A percentile compares a stretch with the other conserved stretches of the same genome.
Conservation (phyloP, 495 filamentous ascomycete species). For the Cercophora sp. region DNA sequence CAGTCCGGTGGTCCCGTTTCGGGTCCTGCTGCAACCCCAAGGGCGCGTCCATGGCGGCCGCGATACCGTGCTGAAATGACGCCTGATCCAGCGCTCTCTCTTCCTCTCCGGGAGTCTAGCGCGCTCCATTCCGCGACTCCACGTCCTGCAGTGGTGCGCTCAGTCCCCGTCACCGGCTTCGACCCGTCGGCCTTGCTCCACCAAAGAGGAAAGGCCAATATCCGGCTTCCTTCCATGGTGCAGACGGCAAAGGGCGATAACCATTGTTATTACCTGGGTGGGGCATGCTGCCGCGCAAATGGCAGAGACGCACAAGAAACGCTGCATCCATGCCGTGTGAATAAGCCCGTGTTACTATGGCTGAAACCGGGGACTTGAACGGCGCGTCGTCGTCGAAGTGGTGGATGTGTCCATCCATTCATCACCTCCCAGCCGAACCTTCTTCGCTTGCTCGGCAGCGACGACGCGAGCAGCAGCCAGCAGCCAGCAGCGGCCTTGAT, state of each 20-base stretch:
- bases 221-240: not conserved
- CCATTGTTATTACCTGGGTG: not conserved
- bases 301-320: not conserved
- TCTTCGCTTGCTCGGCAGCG: constrained; percentile 1
- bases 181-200: not conserved
- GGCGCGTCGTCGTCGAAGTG: not conserved
- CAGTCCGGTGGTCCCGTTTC: no score
- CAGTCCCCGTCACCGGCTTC: constrained; percentile 2
- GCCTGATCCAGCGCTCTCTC: no score
- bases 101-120: no score
- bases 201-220: constrained; percentile 12
- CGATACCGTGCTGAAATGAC: not conserved
- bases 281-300: constrained; percentile 4
- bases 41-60: not conserved
- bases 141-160: no score
- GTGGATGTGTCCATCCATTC: no score
- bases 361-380: constrained; percentile 11
- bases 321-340: constrained; percentile 4
- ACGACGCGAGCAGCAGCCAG: constrained; percentile 1
- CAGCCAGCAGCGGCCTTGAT: no score
- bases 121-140: no score
- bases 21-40: constrained; percentile 1
- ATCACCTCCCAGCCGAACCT: no score
- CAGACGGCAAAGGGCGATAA: not conserved
- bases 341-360: constrained; percentile 8